Evolutionary conservation across 192 early-diverging fungal genomes (phyloP).

Genomic region (Coemansia javaensis): DNA sequence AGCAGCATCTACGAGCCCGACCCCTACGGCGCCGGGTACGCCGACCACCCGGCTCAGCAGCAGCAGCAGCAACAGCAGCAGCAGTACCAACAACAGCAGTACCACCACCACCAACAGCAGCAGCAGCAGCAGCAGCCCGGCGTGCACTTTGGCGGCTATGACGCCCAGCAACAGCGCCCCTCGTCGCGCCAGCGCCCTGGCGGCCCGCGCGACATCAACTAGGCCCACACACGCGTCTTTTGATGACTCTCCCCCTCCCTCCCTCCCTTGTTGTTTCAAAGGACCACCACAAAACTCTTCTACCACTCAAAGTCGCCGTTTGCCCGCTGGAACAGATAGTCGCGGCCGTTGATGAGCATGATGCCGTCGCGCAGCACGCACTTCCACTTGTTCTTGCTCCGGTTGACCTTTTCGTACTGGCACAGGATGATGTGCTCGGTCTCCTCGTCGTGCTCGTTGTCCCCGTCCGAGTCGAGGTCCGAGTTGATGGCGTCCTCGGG

Average conservation of each 20-base stretch:
- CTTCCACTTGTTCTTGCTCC: conserved; percentile 99
- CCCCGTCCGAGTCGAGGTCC: conserved; percentile 71
- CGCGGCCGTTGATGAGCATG: conserved; percentile 88
- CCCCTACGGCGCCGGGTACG: conserved; percentile 17
- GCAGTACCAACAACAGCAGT: conserved; percentile 6
- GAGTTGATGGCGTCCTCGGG: conserved; percentile 64
- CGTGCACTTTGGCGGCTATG: too few relatives aligned
- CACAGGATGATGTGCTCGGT: conserved; percentile 71
- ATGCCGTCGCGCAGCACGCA: conserved; percentile 95
- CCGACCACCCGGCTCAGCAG: conserved; percentile 15
- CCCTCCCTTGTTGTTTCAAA: neutral
- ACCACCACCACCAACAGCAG: conserved; percentile 12
- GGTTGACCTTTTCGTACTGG: conserved; percentile 78
- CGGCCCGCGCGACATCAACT: conserved; percentile 45
- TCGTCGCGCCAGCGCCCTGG: conserved; percentile 46
- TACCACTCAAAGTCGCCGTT: conserved; percentile 98
- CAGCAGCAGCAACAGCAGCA: conserved; percentile 16
- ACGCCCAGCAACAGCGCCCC: conserved; percentile 26
- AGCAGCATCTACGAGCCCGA: conserved; percentile 15
- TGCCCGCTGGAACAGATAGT: conserved; percentile 91
- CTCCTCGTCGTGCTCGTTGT: conserved; percentile 56
- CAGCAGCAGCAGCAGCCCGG: conserved; percentile 30
- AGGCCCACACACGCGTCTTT: neutral
- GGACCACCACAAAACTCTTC: too few relatives aligned
- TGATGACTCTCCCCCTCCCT: neutral